Base-by-base conservation (phyloP, 1,139 yeast genomes). In the Kodamaea suecica region DNA sequence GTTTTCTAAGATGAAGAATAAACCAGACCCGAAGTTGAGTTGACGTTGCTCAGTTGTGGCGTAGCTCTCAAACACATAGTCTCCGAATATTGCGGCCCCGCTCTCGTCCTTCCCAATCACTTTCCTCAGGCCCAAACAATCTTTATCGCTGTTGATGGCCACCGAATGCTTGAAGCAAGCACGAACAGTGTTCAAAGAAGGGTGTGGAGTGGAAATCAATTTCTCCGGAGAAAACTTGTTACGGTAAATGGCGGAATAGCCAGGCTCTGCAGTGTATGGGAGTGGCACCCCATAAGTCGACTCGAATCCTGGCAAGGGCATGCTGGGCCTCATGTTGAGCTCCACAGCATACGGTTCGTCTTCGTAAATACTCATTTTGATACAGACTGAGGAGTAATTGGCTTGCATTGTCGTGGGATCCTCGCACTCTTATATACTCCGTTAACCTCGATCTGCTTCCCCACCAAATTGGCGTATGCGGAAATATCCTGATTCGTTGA, bases 11-110 rank as follows among this genome's bases (percentile, higher is more conserved):
- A 76, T 55, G 31, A 76, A 66, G 44, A 78, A 66, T 20, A 84
- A 49, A 9, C 94, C 95, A 3, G 85, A 62, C 4, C 88, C 94
- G 30, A 84, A 63, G 35, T 73, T 58, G 34, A 59, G 56, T 36
- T 74, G 69, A 34, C 80, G 63, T 30, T 52, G 44, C 20, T 61
- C 58, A 7, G 75, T 62, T 28, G 66, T 54, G 8, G 44, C 46
- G 50, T 70, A 81, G 6, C 73, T 55, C 43, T 72, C 65, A 59
- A 66, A 84, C 21, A 60, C 61, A 57, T 76, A 84, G 9, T 34
- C 61, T 4, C 58, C 68, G 32, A 66, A 65, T 4, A 72, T 59
- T 11, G 28, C 17, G 7, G 11, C 14, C 15, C 28, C 28, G 14
- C 14, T 13, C 7, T 25, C 10, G n/a, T 66, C 72, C 38, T 69